Conservation (phyloP, 2,329 filamentous ascomycete genomes). For the Cylindrodendrum hubeiense region DNA sequence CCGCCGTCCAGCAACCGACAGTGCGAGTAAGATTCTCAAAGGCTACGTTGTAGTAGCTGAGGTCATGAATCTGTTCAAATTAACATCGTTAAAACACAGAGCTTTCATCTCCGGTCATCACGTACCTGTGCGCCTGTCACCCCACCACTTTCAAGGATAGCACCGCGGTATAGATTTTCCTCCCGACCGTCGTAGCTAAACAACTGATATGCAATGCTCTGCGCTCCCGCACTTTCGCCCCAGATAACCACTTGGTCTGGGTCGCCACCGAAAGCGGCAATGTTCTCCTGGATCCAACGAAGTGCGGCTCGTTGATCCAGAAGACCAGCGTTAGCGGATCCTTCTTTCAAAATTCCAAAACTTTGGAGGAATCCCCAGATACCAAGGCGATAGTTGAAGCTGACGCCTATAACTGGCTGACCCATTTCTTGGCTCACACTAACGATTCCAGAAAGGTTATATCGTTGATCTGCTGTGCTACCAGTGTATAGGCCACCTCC, state of each 20-base stretch:
- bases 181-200: slow-evolving; percentile 68
- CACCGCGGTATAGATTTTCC: slow-evolving; percentile 66
- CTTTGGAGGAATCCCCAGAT: slow-evolving; percentile 67
- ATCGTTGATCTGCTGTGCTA: slow-evolving; percentile 62
- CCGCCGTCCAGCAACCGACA: slow-evolving; percentile 48
- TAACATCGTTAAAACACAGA: neutral
- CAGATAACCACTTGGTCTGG: slow-evolving; percentile 60
- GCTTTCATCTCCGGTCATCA: neutral
- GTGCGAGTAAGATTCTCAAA: slow-evolving; percentile 44
- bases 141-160: slow-evolving; percentile 65
- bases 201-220: slow-evolving; percentile 60
- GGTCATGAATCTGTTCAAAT: slow-evolving; percentile 34
- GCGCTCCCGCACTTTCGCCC: slow-evolving; percentile 60
- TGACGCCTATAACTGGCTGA: slow-evolving; percentile 66
- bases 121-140: slow-evolving; percentile 38
- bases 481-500: slow-evolving; percentile 67
- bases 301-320: slow-evolving; percentile 63
- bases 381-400: slow-evolving; percentile 66
- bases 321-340: slow-evolving; percentile 62
- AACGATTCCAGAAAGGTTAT: slow-evolving; percentile 53
- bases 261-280: slow-evolving; percentile 63
- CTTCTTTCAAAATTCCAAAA: slow-evolving; percentile 55
- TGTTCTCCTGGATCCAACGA: slow-evolving; percentile 66
- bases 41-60: slow-evolving; percentile 43
- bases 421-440: slow-evolving; percentile 62